Base-by-base conservation (phyloP, 768 basidiomycete genomes). In the Russula sp. region DNA sequence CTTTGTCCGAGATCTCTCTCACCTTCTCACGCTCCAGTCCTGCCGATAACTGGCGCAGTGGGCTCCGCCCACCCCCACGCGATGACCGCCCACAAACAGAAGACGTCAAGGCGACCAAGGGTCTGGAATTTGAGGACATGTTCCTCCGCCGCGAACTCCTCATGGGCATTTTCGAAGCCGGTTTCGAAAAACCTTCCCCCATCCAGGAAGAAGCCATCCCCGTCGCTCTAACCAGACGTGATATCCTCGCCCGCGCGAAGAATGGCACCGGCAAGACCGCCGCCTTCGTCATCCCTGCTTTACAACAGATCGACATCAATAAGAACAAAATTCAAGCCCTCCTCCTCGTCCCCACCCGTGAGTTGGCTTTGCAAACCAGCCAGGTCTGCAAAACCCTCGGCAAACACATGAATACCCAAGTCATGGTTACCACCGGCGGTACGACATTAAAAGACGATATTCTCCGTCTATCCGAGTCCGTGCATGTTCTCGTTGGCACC, bases 121-220 rank as follows among this genome's bases (percentile, higher is more conserved):
- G 96, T 64, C 80, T 86, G 69, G 94, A 98, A 72, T 99, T 97
- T 66, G 97, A 99, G 77, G 93, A 95, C 72, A 90, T 94, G 86
- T 83, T 77, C 74, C 81, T 96, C 71, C 84, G 88, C 59, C 85
- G 96, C 67, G 96, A 98, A 76, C 86, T 99, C 64, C 85, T 99
- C 73, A 98, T 99, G 96, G 96, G 96, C 70, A 97, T 98, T 74
- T 99, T 95, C 69, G 94, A 98, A 77, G 97, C 95, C 67, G 96
- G 96, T 60, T 96, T 94, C 73, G 96, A 98, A 76, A 86, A 81
- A 68, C 96, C 96, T 46, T 96, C 93, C 29, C 96, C 96, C 65
- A 98, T 99, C 75, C 96, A 99, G 80, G 96, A 99, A 83, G 92
- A 97, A 78, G 91, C 96, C 56, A 98, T 98, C 69, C 96, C 96